These are phyloP conservation scores for Sclerotinia minor DNA, from an alignment of 2,329 filamentous ascomycete genomes.

Conservation along the genomic window DNA sequence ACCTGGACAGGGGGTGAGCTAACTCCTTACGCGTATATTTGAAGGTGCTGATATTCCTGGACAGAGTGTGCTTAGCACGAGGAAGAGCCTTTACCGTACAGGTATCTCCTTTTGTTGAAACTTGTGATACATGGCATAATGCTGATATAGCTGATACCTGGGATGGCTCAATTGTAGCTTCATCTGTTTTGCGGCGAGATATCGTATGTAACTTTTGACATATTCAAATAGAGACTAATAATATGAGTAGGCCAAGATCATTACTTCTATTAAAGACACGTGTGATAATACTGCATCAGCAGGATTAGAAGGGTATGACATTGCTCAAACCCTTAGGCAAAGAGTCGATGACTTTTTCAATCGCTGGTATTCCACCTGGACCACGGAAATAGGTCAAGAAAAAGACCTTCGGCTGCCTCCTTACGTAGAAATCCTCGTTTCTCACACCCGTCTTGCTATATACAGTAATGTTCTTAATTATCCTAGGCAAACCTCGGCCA, in stretches of 20 bases:
- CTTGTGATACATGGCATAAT: constrained; percentile 69
- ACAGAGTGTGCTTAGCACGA: constrained; percentile 65
- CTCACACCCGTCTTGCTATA: constrained; percentile 71
- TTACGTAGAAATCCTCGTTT: constrained; percentile 73
- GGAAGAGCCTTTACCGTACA: constrained; percentile 69
- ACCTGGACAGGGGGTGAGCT: constrained; percentile 64
- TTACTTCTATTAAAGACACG: constrained; percentile 57
- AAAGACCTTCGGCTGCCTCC: constrained; percentile 62
- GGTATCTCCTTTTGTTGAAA: constrained; percentile 62
- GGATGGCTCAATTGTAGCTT: constrained; percentile 70
- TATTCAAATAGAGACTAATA: neutral
- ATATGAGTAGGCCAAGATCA: constrained; percentile 51
- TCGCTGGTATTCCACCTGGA: constrained; percentile 65
- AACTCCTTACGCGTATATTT: neutral
- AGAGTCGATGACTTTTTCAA: constrained; percentile 67
- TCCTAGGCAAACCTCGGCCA: constrained; percentile 67
- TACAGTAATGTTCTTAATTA: constrained; percentile 76
- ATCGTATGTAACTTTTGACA: constrained; percentile 48
- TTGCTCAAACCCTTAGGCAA: constrained; percentile 59
- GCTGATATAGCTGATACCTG: constrained; percentile 63
- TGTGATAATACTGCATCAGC: constrained; percentile 55
- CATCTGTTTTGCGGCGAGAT: constrained; percentile 68
- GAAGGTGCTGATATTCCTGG: constrained; percentile 30
- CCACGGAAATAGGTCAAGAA: constrained; percentile 54
- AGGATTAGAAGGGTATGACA: constrained; percentile 52